These are phyloP conservation scores for Cystobasidium tubakii DNA, from an alignment of 768 basidiomycete genomes.

Conservation along the genomic window DNA sequence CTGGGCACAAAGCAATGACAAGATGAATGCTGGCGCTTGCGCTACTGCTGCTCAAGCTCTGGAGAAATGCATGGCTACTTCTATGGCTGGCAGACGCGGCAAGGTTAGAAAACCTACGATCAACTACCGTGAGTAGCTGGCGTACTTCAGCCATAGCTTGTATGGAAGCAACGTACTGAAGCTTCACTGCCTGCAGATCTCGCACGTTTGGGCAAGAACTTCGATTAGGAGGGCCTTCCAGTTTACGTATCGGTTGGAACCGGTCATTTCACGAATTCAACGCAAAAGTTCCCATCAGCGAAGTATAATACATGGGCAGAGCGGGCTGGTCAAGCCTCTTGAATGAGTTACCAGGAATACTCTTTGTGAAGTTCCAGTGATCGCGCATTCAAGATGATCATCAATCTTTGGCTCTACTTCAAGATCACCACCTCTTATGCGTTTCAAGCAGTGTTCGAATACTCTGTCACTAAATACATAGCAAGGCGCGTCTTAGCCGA, in stretches of 20 bases:
- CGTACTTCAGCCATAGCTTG: not conserved
- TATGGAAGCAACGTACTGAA: not conserved
- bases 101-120: conserved; percentile 34
- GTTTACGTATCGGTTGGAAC: too few relatives aligned
- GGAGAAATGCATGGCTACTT: conserved; percentile 19
- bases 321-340: not conserved
- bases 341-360: not conserved
- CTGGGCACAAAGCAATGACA: conserved; percentile 23
- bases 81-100: conserved; percentile 15
- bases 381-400: too few relatives aligned
- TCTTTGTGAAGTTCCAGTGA: too few relatives aligned
- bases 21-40: conserved; percentile 9
- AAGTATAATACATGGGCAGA: not conserved
- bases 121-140: conserved; percentile 26
- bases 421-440: too few relatives aligned
- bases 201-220: conserved; percentile 32
- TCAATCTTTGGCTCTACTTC: too few relatives aligned
- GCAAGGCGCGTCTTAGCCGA: too few relatives aligned
- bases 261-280: too few relatives aligned
- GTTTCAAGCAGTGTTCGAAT: too few relatives aligned
- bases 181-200: not conserved
- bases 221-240: not conserved
- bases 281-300: too few relatives aligned
- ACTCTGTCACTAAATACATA: too few relatives aligned
- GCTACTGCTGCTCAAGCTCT: conserved; percentile 8